Conservation (phyloP, 257 asterid species). For the Haberlea rhodopensis region DNA sequence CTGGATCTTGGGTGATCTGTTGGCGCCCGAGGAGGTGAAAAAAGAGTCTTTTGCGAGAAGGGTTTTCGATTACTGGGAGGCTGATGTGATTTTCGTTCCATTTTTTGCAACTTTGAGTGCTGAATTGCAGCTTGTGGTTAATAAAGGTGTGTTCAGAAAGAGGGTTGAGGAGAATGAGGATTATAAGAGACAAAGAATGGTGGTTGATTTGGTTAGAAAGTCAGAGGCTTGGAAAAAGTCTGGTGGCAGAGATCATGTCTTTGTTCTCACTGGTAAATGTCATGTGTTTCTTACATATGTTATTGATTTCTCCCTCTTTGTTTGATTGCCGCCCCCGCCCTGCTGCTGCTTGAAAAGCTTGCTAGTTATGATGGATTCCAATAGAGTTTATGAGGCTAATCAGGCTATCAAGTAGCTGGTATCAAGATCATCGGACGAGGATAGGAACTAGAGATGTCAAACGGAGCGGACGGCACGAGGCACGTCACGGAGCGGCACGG, state of each 20-base stretch:
- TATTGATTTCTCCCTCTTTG: background rate
- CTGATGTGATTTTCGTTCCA: conserved; percentile 91
- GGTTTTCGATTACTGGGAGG: conserved; percentile 53
- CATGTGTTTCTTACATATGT: background rate
- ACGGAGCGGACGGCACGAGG: too few species aligned
- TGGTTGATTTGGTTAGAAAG: conserved; percentile 63
- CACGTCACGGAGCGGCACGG: too few species aligned
- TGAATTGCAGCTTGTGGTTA: conserved; percentile 70
- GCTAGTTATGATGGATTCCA: background rate
- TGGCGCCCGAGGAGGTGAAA: conserved; percentile 47
- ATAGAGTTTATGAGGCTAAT: background rate
- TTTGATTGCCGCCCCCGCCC: background rate
- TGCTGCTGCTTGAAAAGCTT: background rate
- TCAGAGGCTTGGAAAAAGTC: conserved; percentile 81
- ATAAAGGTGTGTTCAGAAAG: conserved; percentile 83
- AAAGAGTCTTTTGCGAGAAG: conserved; percentile 61
- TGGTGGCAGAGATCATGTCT: conserved; percentile 93
- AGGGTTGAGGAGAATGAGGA: conserved; percentile 78
- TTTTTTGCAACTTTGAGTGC: conserved; percentile 91
- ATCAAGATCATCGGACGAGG: background rate
- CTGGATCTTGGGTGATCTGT: conserved; percentile 87
- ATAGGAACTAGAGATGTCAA: too few species aligned
- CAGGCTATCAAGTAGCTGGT: background rate
- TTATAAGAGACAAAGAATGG: conserved; percentile 70
- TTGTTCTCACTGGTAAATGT: conserved; percentile 77